Base-by-base conservation (phyloP, 1,284 basidiomycete genomes). In the Phlebopus sp. region DNA sequence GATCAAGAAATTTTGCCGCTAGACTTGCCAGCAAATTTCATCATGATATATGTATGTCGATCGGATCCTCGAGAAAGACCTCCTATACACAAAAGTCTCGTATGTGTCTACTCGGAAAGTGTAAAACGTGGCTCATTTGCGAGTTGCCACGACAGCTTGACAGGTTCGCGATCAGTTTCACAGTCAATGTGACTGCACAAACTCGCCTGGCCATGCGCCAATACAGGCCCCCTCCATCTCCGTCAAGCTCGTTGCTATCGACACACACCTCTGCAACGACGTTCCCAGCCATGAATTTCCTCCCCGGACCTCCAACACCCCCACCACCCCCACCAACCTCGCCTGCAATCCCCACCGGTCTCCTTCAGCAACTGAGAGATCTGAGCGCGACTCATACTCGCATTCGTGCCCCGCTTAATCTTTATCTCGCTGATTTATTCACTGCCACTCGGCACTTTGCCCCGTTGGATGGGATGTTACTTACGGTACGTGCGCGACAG, bases 131-230 rank as follows among this genome's bases (percentile, higher is more conserved):
- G 31, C 35, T 31, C 14, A 35, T 15, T 32, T 6, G 11, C 32
- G 9, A 11, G 32, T 35, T 37, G 36, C 21, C 37, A 25, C 8
- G 21, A 47, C 59, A 90, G 87, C 70, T 91, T 18, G 87, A 91
- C 60, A 79, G 77, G 53, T 91, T 91, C 62, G 73, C 86, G 2
- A 82, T 91, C 75, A 89, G 85, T 55, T 76, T 77, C 4, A 78
- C 78, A 35, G 66, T 90, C 44, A 69, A 70, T 36, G 60, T 81
- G 34, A 66, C 72, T 18, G 60, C 71, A 29, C 59, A 59, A 55
- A 69, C 53, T 18, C 68, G 67, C 23, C 47, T 52, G 53, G 72
- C 49, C 62, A 73, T 52, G 54, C 74, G 66, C 43, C 67, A 68
- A 66, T 69, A 47, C 66, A 65, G 47, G 57, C 64, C 55, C 4